A percentile compares a stretch with the other conserved stretches of the same genome.
phyloP scores from a whole-genome alignment of 768 basidiomycete genomes.

The Rhodosporidiobolus odoratus region DNA sequence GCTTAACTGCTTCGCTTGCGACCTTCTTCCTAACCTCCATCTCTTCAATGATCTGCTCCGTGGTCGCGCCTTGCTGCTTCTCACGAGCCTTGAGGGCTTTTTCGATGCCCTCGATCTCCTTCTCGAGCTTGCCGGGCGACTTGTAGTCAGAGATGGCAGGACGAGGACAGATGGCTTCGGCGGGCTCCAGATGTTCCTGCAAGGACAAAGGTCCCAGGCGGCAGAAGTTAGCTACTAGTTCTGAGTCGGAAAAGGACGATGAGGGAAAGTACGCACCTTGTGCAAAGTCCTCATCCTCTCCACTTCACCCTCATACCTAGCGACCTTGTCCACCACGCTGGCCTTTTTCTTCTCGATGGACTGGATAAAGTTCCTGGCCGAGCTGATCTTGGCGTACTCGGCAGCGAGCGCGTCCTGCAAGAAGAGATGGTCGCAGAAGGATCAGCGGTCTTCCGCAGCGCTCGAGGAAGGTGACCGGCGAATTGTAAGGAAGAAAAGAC shows the following conservation, averaged over 20 bases:
- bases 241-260: conserved; percentile 3
- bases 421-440: no score
- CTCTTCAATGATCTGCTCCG: conserved; percentile 70
- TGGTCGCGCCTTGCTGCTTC: conserved; percentile 66
- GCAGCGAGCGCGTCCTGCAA: background rate
- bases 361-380: background rate
- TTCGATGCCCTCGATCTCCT: conserved; percentile 60
- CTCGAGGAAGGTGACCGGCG: no score
- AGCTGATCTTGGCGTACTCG: background rate
- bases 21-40: conserved; percentile 61
- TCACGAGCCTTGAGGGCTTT: conserved; percentile 64
- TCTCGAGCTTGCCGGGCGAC: conserved; percentile 49
- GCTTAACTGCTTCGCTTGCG: conserved; percentile 58
- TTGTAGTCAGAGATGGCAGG: conserved; percentile 47
- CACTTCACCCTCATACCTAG: conserved; percentile 45
- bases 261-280: conserved; percentile 49
- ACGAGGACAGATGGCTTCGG: conserved; percentile 57
- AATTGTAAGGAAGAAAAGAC: background rate
- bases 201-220: background rate
- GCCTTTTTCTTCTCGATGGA: background rate
- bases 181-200: conserved; percentile 63
- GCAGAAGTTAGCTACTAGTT: background rate
- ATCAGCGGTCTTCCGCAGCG: no score
- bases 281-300: conserved; percentile 60
- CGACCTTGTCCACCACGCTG: conserved; percentile 15